A percentile compares a stretch with the other conserved stretches of the same genome.
Evolutionary conservation across 345 rosid genomes (phyloP).

Genomic region (Gossypium anomalum): DNA sequence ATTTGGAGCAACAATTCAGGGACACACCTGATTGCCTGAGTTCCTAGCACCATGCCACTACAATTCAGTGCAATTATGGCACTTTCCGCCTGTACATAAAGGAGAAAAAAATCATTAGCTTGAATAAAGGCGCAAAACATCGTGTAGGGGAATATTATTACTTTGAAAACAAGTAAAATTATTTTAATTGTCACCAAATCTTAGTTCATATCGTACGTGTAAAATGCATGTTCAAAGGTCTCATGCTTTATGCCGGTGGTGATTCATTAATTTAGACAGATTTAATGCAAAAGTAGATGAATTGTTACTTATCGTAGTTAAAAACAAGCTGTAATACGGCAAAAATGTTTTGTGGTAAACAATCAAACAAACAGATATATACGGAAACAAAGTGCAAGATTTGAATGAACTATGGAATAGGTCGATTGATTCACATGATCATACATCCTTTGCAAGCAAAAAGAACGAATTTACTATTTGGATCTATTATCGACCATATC

Average conservation of each 20-base stretch:
- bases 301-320: not conserved
- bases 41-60: constrained; percentile 66
- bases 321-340: not conserved
- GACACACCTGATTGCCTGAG: constrained; percentile 62
- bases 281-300: not conserved
- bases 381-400: not conserved
- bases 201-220: not conserved
- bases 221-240: not conserved
- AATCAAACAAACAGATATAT: not conserved
- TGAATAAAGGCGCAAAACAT: not conserved
- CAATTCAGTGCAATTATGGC: constrained; percentile 72
- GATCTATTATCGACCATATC: not conserved
- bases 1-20: not conserved
- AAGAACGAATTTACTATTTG: not conserved
- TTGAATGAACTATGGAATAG: not conserved
- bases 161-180: not conserved
- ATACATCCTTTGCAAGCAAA: not conserved
- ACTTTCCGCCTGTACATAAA: constrained; percentile 65
- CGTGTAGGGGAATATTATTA: not conserved
- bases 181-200: not conserved
- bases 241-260: not conserved
- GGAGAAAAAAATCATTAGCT: constrained; percentile 2
- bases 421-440: not conserved
- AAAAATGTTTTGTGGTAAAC: not conserved
- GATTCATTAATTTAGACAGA: not conserved